Evolutionary conservation across 2,329 filamentous ascomycete species (phyloP), one percentile per base, ranked within the genome.

Genomic region (Decorospora gaudefroyi): DNA sequence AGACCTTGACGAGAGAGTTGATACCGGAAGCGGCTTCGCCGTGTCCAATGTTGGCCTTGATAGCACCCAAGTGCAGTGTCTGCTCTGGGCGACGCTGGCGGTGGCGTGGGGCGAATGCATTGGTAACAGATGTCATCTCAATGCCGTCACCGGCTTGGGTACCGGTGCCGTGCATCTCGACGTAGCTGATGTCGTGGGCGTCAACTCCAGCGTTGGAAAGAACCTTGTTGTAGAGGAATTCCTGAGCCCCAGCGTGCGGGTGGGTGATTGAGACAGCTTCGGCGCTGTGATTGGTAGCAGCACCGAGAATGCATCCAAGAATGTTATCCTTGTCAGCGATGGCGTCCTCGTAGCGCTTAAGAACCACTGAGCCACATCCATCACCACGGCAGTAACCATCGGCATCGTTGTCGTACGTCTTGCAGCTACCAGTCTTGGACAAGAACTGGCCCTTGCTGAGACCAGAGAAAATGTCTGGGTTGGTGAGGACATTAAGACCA

Each of bases 141-240:
- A 83, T 86, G 6, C 83, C 84, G 62, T 95, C 90, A 49, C 88
- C 90, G 21, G 87, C 88, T 68, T 93, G 88, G 0, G 88, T 95
- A 21, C 90, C 90, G 2, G 90, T 95, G 10, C 88, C 90, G 67
- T 95, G 89, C 84, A 93, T 90, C 71, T 95, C 90, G 6, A 95
- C 84, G 61, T 92, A 95, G 68, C 84, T 84, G 34, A 95, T 79
- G 51, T 91, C 86, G 36, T 83, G 78, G 1, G 88, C 86, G 60
- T 91, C 84, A 15, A 93, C 79, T 46, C 86, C 85, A 28, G 87
- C 85, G 29, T 87, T 81, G 33, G 85, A 80, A 1, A 93, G 76
- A 18, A 93, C 83, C 26, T 81, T 77, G 42, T 81, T 80, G 59
- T 86, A 92, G 8, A 93, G 73, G 33, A 80, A 76, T 9, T 87